phyloP scores from a whole-genome alignment of 1,139 yeast genomes.

The Yamadazyma triangularis region DNA sequence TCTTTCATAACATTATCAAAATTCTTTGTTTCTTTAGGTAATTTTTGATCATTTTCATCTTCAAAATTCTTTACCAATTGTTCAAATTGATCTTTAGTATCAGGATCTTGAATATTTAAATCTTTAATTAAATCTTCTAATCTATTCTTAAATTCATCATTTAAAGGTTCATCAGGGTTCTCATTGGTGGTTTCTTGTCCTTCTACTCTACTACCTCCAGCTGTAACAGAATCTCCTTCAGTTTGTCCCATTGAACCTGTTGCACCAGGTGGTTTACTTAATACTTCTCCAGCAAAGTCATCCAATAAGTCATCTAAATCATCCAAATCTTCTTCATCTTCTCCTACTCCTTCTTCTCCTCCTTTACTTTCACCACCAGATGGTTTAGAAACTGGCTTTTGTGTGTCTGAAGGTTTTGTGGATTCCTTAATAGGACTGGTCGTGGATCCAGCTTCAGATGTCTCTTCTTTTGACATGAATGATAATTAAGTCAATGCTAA shows the following conservation, averaged over 20 bases:
- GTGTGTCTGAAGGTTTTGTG: no score
- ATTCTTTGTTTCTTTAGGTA: conserved; percentile 31
- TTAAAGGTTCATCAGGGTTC: conserved; percentile 27
- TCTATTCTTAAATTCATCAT: conserved; percentile 45
- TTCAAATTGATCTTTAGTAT: conserved; percentile 54
- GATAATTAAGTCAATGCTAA: no score
- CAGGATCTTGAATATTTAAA: conserved; percentile 55
- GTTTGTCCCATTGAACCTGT: conserved; percentile 18
- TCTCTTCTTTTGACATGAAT: not conserved
- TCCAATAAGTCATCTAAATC: conserved; percentile 73
- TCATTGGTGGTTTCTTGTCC: conserved; percentile 74
- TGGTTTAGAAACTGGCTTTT: no score
- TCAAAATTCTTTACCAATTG: conserved; percentile 45
- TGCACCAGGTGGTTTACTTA: conserved; percentile 59
- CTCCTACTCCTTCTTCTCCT: conserved; percentile 1
- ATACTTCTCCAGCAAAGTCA: conserved; percentile 73
- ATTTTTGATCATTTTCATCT: conserved; percentile 22
- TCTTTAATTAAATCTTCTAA: conserved; percentile 56
- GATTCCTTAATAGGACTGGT: no score
- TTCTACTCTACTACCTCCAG: conserved; percentile 15
- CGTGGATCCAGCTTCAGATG: no score
- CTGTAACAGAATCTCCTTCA: conserved; percentile 71
- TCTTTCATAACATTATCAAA: conserved; percentile 77
- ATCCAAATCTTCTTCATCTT: conserved; percentile 55
- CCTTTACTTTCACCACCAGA: not conserved